These are phyloP conservation scores for Hygrophorus pudorinus DNA, from an alignment of 768 basidiomycete genomes.

Conservation along the genomic window DNA sequence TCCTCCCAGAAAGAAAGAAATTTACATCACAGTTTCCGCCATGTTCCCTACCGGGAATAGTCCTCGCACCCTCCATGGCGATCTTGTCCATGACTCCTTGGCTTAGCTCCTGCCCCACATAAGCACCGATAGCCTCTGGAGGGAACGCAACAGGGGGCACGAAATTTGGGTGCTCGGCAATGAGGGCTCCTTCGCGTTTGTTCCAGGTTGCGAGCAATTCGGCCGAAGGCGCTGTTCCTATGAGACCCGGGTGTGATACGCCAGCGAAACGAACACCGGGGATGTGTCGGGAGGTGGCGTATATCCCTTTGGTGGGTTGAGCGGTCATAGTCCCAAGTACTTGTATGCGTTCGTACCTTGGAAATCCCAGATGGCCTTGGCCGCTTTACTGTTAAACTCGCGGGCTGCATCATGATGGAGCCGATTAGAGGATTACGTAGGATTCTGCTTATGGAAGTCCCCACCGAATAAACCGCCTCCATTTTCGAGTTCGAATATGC, in stretches of 20 bases:
- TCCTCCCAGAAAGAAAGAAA: conserved; percentile 6
- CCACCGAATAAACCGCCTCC: conserved; percentile 64
- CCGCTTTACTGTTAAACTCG: conserved; percentile 61
- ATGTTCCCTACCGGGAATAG: conserved; percentile 70
- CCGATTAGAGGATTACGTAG: background rate
- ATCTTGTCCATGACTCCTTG: conserved; percentile 42
- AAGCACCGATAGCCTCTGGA: conserved; percentile 48
- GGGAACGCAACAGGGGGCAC: conserved; percentile 61
- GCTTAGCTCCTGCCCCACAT: conserved; percentile 58
- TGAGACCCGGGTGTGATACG: conserved; percentile 65
- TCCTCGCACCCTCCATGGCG: conserved; percentile 57
- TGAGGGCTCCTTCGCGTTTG: conserved; percentile 55
- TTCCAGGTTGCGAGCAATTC: conserved; percentile 72
- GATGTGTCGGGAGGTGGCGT: conserved; percentile 66
- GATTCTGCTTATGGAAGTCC: background rate
- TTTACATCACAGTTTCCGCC: conserved; percentile 68
- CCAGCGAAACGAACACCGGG: conserved; percentile 75
- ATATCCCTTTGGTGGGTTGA: conserved; percentile 36
- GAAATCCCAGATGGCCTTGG: conserved; percentile 78
- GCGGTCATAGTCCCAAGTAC: background rate
- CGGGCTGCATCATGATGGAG: conserved; percentile 32
- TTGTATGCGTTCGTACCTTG: conserved; percentile 30
- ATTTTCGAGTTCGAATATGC: conserved; percentile 66
- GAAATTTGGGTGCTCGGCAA: conserved; percentile 37
- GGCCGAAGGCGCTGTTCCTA: conserved; percentile 67